Evolutionary conservation across 202 grass and related monocot genomes (phyloP), one percentile per base, ranked within the genome.

Genomic region (Elaeis oleifera): DNA sequence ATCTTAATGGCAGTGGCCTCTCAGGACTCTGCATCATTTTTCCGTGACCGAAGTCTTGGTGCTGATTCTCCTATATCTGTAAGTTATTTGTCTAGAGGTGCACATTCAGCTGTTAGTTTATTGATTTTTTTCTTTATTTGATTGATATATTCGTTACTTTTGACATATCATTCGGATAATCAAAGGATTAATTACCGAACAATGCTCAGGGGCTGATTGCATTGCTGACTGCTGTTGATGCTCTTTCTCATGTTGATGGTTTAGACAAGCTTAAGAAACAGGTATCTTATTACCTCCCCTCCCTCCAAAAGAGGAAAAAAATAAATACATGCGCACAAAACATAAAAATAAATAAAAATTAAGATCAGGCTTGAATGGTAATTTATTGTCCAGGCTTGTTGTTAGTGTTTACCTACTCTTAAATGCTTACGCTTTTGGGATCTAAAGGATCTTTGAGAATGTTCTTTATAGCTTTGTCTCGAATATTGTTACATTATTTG

Each of bases 61-160:
- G 88, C 92, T 53, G 92, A 92, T 86, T 92, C 92, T 81, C 81
- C 92, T 27, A 82, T 92, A 76, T 97, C 92, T 84, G 92, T 97
- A 83, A 83, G 87, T 69, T 68, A 24, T 5, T 70, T 50, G 16
- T 63, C 11, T 26, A 71, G 20, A 64, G 25, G 54, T 7, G 50
- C 63, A 63, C 22, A n/a, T 31, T 14, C 74, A 52, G 66, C 21
- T 39, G 36, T 25, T 19, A 60, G 31, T 68, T 63, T 8, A 16
- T 15, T 63, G 58, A 4, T 29, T 58, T 69, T 31, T 3, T 14
- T 50, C 1, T 29, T 50, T 64, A 23, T 15, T 23, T 16, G 23
- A 50, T 48, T 63, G 51, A 58, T 52, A 36, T 56, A 16, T 50
- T 49, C 14, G 23, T 18, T 49, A 51, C 31, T 31, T 63, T 39